Base-by-base conservation (phyloP, 495 filamentous ascomycete species). In the Aspergillus egyptiacus region DNA sequence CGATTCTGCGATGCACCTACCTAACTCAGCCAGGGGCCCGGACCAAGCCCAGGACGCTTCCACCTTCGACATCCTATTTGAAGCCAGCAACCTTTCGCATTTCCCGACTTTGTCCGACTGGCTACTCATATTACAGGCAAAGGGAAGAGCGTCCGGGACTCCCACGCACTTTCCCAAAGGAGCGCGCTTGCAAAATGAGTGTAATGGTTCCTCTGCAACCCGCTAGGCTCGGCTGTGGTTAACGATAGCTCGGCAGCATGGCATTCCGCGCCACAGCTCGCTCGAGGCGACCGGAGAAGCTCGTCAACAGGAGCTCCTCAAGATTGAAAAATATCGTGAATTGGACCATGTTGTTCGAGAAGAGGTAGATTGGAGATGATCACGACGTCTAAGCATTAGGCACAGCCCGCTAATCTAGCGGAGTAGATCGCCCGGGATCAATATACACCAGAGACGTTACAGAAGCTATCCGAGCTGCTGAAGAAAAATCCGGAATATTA, bases 401-500 rank as follows among this genome's bases (percentile, higher is more conserved):
- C 23, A 15, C 22, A 20, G 22, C 24, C 7, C 10, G 33, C 38
- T 56, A 40, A 52, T 30, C 30, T 9, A 30, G 23, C 18, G 30
- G 37, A 48, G 10, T 54, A 83, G 76, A 75, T 86, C 51, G 63
- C 65, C 15, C 69, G 71, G 46, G 67, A 71, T 53, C 69, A 84
- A 57, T 87, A 82, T 71, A 80, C 80, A 30, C 53, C 69, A 33
- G 76, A 84, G 40, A 79, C 84, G 18, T 77, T 96, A 57, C 70
- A 79, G 45, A 77, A 89, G 51, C 94, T 88, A 24, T 84, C 89
- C 14, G 80, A 83, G 46, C 79, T 99, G 43, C 76, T 99, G 42
- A 80, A 75, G 27, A 77, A 80, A 56, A 99, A 99, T 70, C 94
- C 93, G 9, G 93, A 99, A 68, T 96, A 95, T 74, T 97, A 96